Conservation (phyloP, 305 asterid species). For the Fraxinus albicans region DNA sequence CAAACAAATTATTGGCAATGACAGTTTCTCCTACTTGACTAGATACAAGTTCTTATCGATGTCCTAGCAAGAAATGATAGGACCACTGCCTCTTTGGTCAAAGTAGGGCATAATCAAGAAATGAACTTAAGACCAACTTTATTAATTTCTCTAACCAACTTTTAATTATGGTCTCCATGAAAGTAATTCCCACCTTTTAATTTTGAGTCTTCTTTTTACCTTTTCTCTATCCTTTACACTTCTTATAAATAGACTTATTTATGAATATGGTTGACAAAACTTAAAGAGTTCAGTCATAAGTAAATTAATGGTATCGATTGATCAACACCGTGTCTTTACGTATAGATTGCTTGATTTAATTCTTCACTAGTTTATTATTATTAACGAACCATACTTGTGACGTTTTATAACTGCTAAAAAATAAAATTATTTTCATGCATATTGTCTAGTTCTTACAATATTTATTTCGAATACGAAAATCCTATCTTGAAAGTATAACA, state of each 20-base stretch:
- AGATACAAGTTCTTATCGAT: conserved; percentile 70
- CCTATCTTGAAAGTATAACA: neutral
- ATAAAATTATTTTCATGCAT: too few relatives aligned
- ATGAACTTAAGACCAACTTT: neutral
- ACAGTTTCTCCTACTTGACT: conserved; percentile 93
- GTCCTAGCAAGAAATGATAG: conserved; percentile 49
- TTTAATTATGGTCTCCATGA: conserved; percentile 11
- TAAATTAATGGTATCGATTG: too few relatives aligned
- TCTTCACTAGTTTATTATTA: too few relatives aligned
- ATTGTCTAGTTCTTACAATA: too few relatives aligned
- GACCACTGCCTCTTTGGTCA: neutral
- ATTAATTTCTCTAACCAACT: neutral
- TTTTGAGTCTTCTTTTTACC: neutral
- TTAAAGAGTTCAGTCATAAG: neutral
- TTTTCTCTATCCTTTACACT: neutral
- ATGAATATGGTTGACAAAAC: neutral
- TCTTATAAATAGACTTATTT: neutral
- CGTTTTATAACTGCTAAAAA: too few relatives aligned
- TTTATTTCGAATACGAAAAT: too few relatives aligned
- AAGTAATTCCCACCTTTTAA: conserved; percentile 19
- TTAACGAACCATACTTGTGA: too few relatives aligned
- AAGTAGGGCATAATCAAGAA: neutral
- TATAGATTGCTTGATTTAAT: too few relatives aligned
- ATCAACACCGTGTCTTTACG: too few relatives aligned
- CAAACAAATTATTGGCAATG: conserved; percentile 73